phyloP scores from a whole-genome alignment of 495 filamentous ascomycete genomes.

The Penicillium atrosanguineum region DNA sequence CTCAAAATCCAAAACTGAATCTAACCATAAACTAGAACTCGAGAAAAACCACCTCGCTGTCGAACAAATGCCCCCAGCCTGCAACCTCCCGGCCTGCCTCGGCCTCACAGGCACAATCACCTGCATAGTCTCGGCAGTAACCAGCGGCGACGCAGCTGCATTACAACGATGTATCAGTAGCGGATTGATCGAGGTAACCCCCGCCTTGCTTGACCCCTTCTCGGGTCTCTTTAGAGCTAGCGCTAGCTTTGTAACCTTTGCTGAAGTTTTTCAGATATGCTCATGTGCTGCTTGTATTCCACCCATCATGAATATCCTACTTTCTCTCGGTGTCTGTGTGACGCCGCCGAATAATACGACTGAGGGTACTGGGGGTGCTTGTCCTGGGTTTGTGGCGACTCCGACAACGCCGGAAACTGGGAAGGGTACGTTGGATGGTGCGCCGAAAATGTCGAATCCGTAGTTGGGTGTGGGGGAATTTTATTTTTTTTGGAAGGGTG shows the following conservation, averaged over 20 bases:
- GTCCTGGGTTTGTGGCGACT: neutral
- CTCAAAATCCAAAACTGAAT: neutral
- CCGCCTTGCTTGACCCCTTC: neutral
- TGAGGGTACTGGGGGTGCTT: neutral
- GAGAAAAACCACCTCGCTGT: constrained; percentile 13
- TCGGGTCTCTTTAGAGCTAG: neutral
- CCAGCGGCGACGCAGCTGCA: constrained; percentile 13
- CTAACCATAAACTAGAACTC: neutral
- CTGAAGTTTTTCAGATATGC: constrained; percentile 16
- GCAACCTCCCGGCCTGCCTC: constrained; percentile 21
- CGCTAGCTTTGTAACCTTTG: neutral
- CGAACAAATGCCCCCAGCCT: constrained; percentile 17
- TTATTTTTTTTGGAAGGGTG: no score
- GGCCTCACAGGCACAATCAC: constrained; percentile 15
- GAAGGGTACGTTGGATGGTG: no score
- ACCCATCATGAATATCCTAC: constrained; percentile 9
- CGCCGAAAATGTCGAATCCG: no score
- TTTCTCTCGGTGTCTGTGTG: constrained; percentile 21
- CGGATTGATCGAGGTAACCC: constrained; percentile 19
- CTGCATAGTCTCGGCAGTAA: constrained; percentile 20
- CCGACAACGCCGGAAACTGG: neutral
- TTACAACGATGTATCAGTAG: constrained; percentile 18
- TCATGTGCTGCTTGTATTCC: constrained; percentile 25
- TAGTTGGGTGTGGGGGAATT: no score
- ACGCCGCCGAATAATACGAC: neutral